Base-by-base conservation (phyloP, 495 filamentous ascomycete genomes). In the Margaritispora aquatica region DNA sequence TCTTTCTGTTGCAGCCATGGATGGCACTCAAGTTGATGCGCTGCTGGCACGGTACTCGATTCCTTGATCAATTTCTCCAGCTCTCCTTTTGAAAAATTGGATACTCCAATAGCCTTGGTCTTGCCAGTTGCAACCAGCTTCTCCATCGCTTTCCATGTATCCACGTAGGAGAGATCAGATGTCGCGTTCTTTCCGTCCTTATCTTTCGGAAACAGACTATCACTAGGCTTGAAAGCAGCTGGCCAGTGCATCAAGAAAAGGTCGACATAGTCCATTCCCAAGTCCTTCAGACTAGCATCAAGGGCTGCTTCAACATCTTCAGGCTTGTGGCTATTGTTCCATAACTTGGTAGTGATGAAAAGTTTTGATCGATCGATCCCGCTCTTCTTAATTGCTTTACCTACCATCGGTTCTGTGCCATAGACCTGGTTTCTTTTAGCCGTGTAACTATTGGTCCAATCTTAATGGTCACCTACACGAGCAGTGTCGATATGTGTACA, bases 201-300 rank as follows among this genome's bases (percentile, higher is more conserved):
- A 74, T 90, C 79, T 85, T 88, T 93, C 73, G 88, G 79, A 29
- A 71, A 63, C 26, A 74, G 69, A 17, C 55, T 27, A 49, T 80
- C 68, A 24, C 73, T 68, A 13, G 76, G 72, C 22, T 75, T 70
- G 26, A 73, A 75, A 27, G 74, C 77, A 51, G 64, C 75, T 8
- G 90, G 90, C 90, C 89, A 95, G 74, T 95, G 89, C 73, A 94
- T 84, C 20, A 95, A 82, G 72, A 88, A 95, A 24, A 95, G 77
- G 66, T 96, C 90, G 55, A 96, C 83, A 63, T 95, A 96, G 67
- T 87, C 83, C 20, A 82, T 73, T 10, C 82, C 85, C 21, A 96
- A 78, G 64, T 77, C 79, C 73, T 85, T 83, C 55, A 95, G 78
- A 3, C 85, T 89, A 26, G 72, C 75, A 29, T 83, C 78, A 62